phyloP scores from a whole-genome alignment of 2,329 filamentous ascomycete genomes.

The Colletotrichum costaricense region DNA sequence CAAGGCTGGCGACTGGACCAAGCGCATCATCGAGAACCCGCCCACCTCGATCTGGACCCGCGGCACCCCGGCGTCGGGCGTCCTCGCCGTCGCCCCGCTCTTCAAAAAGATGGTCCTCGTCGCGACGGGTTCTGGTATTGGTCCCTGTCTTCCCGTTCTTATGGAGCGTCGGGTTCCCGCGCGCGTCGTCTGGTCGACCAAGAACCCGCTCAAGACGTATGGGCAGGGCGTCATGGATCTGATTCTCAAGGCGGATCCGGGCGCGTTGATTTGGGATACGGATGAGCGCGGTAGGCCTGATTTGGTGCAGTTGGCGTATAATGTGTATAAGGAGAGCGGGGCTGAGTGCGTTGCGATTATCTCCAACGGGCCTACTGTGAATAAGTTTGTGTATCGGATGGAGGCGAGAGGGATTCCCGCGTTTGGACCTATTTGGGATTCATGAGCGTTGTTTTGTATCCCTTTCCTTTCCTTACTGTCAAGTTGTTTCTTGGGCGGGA shows the following conservation, averaged over 20 bases:
- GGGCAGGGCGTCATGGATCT: conserved; percentile 67
- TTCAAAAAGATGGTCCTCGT: conserved; percentile 75
- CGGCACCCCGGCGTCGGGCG: conserved; percentile 74
- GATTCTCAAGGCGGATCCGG: conserved; percentile 67
- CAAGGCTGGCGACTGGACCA: conserved; percentile 82
- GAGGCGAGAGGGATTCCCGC: conserved; percentile 74
- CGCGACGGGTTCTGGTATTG: conserved; percentile 79
- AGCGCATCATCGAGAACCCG: conserved; percentile 68
- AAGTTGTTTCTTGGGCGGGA: neutral
- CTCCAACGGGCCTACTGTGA: conserved; percentile 75
- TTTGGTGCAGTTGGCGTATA: conserved; percentile 58
- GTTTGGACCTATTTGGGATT: conserved; percentile 81
- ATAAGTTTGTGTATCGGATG: conserved; percentile 75
- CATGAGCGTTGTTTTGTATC: conserved; percentile 39
- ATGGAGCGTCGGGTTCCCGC: conserved; percentile 59
- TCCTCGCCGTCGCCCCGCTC: conserved; percentile 74
- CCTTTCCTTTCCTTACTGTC: neutral
- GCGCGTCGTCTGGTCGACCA: conserved; percentile 77
- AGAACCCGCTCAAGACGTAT: conserved; percentile 71
- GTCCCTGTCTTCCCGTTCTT: conserved; percentile 72
- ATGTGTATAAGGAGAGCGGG: conserved; percentile 65
- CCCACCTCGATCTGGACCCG: conserved; percentile 75
- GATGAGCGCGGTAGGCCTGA: conserved; percentile 68
- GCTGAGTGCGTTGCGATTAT: conserved; percentile 80
- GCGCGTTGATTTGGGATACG: conserved; percentile 77